phyloP scores from a whole-genome alignment of 805 yeast genomes.

The Yueomyces sinensis region DNA sequence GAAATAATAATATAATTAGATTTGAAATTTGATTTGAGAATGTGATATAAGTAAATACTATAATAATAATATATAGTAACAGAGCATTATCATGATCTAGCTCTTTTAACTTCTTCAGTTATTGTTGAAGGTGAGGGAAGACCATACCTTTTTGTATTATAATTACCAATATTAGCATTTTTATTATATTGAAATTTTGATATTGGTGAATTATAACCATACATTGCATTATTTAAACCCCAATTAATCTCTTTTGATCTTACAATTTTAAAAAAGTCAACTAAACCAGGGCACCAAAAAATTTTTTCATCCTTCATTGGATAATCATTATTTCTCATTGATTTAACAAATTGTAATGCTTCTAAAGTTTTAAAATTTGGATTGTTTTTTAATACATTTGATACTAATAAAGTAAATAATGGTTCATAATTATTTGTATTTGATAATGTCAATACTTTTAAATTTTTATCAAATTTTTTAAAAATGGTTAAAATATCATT shows the following conservation, averaged over 20 bases:
- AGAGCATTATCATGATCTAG: too few relatives aligned
- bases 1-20: too few relatives aligned
- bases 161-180: too few relatives aligned
- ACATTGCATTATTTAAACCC: conserved; percentile 4
- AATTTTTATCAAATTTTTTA: conserved; percentile 5
- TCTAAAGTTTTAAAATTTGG: conserved; percentile 12
- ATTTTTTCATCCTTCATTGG: conserved; percentile 10
- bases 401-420: conserved; percentile 14
- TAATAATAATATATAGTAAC: too few relatives aligned
- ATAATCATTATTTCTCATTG: conserved; percentile 9
- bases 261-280: conserved; percentile 13
- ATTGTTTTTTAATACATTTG: conserved; percentile 14
- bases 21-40: too few relatives aligned
- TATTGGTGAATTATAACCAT: not conserved
- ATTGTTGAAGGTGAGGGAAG: too few relatives aligned
- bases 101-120: too few relatives aligned
- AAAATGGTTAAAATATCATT: conserved; percentile 20
- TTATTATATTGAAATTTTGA: not conserved
- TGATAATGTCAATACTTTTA: conserved; percentile 12
- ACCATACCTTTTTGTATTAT: too few relatives aligned
- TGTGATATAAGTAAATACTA: too few relatives aligned
- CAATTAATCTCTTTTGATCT: conserved; percentile 9
- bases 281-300: conserved; percentile 14
- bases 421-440: conserved; percentile 18
- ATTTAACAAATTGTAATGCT: conserved; percentile 19